Conservation (phyloP, 257 asterid genomes). For the Rehmannia glutinosa region DNA sequence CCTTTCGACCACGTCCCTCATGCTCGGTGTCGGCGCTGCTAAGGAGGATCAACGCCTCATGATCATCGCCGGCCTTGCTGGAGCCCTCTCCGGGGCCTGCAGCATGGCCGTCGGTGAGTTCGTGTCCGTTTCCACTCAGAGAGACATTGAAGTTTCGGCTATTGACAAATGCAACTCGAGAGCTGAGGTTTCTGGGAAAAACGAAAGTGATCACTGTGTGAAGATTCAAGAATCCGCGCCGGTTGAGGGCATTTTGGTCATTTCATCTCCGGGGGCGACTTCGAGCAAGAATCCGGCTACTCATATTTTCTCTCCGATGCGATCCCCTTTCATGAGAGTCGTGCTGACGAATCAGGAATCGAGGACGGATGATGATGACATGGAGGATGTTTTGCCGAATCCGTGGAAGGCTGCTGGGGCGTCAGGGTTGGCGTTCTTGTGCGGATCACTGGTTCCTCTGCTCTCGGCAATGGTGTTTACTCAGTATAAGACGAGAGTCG, state of each 20-base stretch:
- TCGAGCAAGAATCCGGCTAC: too few relatives aligned
- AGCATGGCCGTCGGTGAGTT: slow-evolving; percentile 76
- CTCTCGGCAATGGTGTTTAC: slow-evolving; percentile 30
- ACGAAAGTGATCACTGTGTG: background rate
- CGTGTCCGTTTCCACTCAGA: slow-evolving; percentile 58
- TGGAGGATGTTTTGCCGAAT: too few relatives aligned
- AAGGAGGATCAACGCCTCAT: slow-evolving; percentile 43
- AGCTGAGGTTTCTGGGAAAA: too few relatives aligned
- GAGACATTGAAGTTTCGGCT: slow-evolving; percentile 36
- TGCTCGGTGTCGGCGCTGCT: slow-evolving; percentile 65
- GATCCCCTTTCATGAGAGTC: too few relatives aligned
- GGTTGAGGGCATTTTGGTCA: too few relatives aligned
- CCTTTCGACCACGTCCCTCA: slow-evolving; percentile 57
- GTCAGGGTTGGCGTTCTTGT: slow-evolving; percentile 47
- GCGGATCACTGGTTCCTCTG: slow-evolving; percentile 51
- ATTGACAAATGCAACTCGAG: background rate
- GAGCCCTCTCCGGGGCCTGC: slow-evolving; percentile 66
- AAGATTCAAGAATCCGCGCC: background rate
- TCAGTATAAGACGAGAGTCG: slow-evolving; percentile 16
- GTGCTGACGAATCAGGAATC: background rate
- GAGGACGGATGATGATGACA: too few relatives aligned
- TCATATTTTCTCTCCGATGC: too few relatives aligned
- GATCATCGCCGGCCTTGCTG: slow-evolving; percentile 52
- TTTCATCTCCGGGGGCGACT: too few relatives aligned
- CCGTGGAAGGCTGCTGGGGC: slow-evolving; percentile 52